A percentile compares a stretch with the other conserved stretches of the same genome.
Evolutionary conservation across 1,284 basidiomycete genomes (phyloP).

Genomic region (Puccinia triticina): DNA sequence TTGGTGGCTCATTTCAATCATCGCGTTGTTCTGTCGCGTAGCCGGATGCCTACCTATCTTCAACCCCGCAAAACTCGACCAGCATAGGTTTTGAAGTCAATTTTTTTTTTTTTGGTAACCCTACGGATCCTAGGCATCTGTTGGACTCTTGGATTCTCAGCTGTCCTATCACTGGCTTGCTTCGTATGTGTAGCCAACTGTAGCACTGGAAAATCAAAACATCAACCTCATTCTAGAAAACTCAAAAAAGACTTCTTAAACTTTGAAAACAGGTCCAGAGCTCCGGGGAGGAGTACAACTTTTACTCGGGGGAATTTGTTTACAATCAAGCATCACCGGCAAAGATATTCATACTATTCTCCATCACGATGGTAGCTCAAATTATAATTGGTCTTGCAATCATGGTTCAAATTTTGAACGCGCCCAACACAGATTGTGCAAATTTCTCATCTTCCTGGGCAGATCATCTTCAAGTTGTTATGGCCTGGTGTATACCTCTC

Average conservation of each 20-base stretch:
- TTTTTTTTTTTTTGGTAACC: constrained; percentile 27
- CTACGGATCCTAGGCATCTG: constrained; percentile 46
- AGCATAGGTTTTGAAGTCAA: constrained; percentile 31
- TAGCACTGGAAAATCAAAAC: not conserved
- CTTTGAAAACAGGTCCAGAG: constrained; percentile 24
- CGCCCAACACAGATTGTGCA: constrained; percentile 13
- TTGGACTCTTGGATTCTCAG: constrained; percentile 48
- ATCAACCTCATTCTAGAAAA: not conserved
- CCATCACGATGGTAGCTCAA: constrained; percentile 39
- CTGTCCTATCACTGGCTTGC: constrained; percentile 40
- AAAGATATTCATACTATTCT: constrained; percentile 27
- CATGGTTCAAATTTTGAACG: constrained; percentile 35
- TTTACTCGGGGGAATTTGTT: constrained; percentile 10
- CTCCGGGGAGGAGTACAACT: constrained; percentile 36
- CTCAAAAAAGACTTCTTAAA: not conserved
- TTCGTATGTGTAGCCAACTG: constrained; percentile 25
- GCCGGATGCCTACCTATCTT: constrained; percentile 34
- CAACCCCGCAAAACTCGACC: not conserved
- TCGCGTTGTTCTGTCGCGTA: constrained; percentile 23
- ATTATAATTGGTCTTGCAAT: constrained; percentile 22
- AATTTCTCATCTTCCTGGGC: constrained; percentile 43
- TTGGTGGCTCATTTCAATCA: constrained; percentile 36
- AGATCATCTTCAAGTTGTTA: constrained; percentile 28
- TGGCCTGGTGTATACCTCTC: no score
- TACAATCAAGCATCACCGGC: constrained; percentile 30